Evolutionary conservation across 1,284 basidiomycete genomes (phyloP).

Genomic region (Irpex sp.): DNA sequence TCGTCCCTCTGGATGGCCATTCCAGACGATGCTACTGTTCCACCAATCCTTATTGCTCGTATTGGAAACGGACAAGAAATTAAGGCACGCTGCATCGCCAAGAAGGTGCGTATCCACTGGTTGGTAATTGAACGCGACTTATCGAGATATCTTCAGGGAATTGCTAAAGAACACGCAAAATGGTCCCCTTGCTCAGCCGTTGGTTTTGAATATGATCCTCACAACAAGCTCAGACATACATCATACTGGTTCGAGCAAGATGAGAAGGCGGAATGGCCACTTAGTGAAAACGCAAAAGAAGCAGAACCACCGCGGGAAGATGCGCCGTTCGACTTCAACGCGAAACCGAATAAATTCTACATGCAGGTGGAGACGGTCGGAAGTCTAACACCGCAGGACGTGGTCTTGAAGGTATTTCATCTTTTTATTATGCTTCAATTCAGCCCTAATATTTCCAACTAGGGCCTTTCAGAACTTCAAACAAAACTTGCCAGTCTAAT

Average conservation of each 20-base stretch:
- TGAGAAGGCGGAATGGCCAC: constrained; percentile 77
- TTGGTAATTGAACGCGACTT: background rate
- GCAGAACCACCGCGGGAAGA: constrained; percentile 80
- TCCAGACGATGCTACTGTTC: constrained; percentile 54
- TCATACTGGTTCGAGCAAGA: constrained; percentile 94
- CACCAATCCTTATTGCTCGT: constrained; percentile 87
- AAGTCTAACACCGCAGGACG: constrained; percentile 83
- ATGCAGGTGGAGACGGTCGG: constrained; percentile 91
- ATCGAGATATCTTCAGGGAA: constrained; percentile 55
- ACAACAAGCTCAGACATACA: constrained; percentile 96
- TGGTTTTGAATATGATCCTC: constrained; percentile 96
- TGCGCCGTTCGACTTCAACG: constrained; percentile 82
- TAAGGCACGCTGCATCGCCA: constrained; percentile 84
- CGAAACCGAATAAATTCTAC: constrained; percentile 87
- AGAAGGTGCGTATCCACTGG: constrained; percentile 64
- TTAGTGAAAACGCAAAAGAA: constrained; percentile 77
- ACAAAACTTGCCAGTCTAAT: constrained; percentile 81
- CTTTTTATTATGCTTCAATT: background rate
- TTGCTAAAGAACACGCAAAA: constrained; percentile 98
- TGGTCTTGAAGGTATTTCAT: constrained; percentile 72
- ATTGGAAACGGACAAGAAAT: constrained; percentile 94
- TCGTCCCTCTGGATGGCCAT: background rate
- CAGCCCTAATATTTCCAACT: constrained; percentile 8
- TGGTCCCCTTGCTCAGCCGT: constrained; percentile 98
- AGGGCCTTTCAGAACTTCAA: constrained; percentile 81